Percentiles rank a stretch among this genome's conserved stretches.
These are phyloP conservation scores for Cafeteria roenbergensis DNA, from an alignment of 108 stramenopile species.

Conservation along the genomic window DNA sequence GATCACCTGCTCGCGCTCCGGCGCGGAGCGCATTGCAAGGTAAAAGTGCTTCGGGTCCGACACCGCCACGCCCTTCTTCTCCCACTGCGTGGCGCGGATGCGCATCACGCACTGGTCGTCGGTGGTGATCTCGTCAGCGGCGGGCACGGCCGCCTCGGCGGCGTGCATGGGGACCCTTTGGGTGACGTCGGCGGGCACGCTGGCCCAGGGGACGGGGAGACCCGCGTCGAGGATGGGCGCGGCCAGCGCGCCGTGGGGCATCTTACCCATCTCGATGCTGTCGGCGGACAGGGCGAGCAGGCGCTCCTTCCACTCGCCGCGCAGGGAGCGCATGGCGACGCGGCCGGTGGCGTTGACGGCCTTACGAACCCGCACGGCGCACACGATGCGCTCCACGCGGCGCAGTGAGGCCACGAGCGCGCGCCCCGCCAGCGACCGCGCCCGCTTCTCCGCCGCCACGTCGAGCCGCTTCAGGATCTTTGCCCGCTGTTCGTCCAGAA, in stretches of 20 bases:
- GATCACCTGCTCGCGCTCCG: background rate
- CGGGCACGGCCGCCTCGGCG: no score
- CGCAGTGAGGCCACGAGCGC: background rate
- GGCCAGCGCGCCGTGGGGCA: background rate
- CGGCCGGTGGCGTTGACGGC: background rate
- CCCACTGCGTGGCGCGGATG: background rate
- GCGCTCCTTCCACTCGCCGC: constrained; percentile 2
- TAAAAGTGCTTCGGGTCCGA: background rate
- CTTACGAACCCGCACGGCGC: background rate
- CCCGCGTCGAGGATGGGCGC: background rate
- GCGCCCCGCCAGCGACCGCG: background rate
- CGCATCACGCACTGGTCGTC: background rate
- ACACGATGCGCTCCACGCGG: background rate
- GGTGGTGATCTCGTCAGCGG: background rate
- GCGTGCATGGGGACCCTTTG: background rate
- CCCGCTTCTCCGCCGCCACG: background rate
- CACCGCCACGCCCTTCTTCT: constrained; percentile 2
- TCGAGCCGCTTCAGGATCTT: background rate
- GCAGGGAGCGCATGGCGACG: background rate
- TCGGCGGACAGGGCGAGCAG: no score
- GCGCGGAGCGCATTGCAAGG: background rate
- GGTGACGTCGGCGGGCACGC: background rate
- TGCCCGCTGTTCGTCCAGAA: background rate
- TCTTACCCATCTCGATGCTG: no score
- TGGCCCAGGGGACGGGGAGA: no score